Percentiles rank a stretch among this genome's conserved stretches.
Conservation (phyloP, 225 moss, liverwort and hornwort species). For the Physcomitrium patens region DNA sequence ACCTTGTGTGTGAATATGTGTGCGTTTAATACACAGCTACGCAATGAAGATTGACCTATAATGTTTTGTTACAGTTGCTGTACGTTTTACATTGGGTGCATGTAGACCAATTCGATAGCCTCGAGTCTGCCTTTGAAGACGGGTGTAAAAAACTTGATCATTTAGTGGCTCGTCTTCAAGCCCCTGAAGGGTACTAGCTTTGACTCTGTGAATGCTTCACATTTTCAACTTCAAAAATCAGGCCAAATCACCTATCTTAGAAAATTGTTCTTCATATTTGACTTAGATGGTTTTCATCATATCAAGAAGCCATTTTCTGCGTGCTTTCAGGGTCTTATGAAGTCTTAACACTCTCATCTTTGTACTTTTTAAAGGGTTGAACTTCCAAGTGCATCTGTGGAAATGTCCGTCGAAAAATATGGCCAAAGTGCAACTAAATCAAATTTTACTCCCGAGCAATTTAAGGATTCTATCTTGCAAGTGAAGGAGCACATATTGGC, state of each 20-base stretch:
- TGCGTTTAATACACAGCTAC: background rate
- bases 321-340: background rate
- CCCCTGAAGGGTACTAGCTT: conserved; percentile 54
- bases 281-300: background rate
- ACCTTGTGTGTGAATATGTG: conserved; percentile 6
- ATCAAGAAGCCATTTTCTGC: background rate
- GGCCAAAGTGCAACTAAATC: conserved; percentile 63
- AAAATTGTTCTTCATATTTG: background rate
- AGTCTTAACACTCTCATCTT: conserved; percentile 24
- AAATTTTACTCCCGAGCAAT: conserved; percentile 77
- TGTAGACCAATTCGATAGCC: conserved; percentile 71
- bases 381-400: conserved; percentile 75
- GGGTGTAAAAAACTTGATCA: conserved; percentile 62
- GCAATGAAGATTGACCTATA: conserved; percentile 13
- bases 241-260: background rate
- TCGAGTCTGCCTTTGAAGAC: conserved; percentile 67
- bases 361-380: conserved; percentile 40
- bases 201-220: conserved; percentile 16
- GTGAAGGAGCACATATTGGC: conserved; percentile 98
- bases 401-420: conserved; percentile 70
- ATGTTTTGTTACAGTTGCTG: conserved; percentile 61
- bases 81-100: conserved; percentile 98
- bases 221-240: background rate
- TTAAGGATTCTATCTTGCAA: conserved; percentile 72
- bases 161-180: conserved; percentile 79